These are phyloP conservation scores for Austroboletus sp. DNA, from an alignment of 1,284 basidiomycete genomes.

Conservation along the genomic window DNA sequence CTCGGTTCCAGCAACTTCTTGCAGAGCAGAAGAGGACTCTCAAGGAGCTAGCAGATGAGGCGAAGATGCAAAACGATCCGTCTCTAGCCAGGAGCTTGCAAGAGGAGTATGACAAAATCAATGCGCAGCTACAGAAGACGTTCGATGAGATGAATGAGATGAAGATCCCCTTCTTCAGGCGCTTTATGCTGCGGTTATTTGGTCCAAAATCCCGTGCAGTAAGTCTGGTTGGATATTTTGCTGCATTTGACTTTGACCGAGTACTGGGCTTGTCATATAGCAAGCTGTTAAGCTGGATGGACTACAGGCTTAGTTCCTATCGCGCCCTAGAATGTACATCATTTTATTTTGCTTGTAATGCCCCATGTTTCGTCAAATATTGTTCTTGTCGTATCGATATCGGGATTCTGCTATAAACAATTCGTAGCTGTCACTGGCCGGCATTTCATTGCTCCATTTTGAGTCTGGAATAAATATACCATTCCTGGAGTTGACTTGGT, in stretches of 20 bases:
- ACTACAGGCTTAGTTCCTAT: neutral
- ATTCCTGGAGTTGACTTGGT: too few relatives aligned
- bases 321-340: too few relatives aligned
- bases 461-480: too few relatives aligned
- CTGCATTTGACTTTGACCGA: neutral
- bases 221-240: neutral
- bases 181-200: constrained; percentile 7
- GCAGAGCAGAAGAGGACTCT: constrained; percentile 12
- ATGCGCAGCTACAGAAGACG: constrained; percentile 9
- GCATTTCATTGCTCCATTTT: too few relatives aligned
- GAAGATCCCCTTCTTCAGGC: constrained; percentile 19
- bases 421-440: too few relatives aligned
- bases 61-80: constrained; percentile 6
- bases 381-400: too few relatives aligned
- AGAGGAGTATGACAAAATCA: constrained; percentile 10
- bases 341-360: too few relatives aligned
- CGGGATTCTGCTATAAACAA: too few relatives aligned
- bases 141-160: constrained; percentile 15
- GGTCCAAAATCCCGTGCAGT: constrained; percentile 9
- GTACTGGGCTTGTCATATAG: neutral
- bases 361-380: too few relatives aligned
- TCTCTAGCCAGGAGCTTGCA: constrained; percentile 8
- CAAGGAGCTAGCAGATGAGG: constrained; percentile 13
- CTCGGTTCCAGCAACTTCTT: constrained; percentile 16
- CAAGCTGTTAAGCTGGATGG: constrained; percentile 3